A percentile compares a stretch with the other conserved stretches of the same genome.
These are phyloP conservation scores for Megacollybia platyphylla DNA, from an alignment of 1,284 basidiomycete genomes.

Conservation along the genomic window DNA sequence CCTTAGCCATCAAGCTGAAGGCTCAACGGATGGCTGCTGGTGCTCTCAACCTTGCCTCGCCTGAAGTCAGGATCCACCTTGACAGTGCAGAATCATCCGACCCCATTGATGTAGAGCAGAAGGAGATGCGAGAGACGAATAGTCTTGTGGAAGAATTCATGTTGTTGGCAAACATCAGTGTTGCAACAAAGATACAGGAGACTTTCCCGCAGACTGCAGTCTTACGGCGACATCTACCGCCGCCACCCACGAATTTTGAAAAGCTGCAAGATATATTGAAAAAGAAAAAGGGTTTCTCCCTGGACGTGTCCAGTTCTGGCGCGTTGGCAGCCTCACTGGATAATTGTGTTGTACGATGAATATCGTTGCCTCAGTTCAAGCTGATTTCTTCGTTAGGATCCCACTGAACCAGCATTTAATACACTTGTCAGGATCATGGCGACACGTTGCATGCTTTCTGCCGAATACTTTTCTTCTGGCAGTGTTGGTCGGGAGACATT, in stretches of 20 bases:
- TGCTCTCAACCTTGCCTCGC: constrained; percentile 93
- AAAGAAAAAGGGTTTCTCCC: constrained; percentile 76
- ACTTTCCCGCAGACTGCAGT: constrained; percentile 95
- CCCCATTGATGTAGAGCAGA: constrained; percentile 97
- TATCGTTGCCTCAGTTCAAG: background rate
- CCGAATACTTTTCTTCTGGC: constrained; percentile 97
- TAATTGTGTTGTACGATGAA: constrained; percentile 62
- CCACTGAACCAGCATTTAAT: constrained; percentile 81
- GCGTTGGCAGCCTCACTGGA: constrained; percentile 89
- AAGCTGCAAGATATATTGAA: constrained; percentile 86
- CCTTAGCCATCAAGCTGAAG: constrained; percentile 79
- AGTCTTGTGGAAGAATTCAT: constrained; percentile 98
- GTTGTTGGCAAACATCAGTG: constrained; percentile 94
- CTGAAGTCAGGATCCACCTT: constrained; percentile 94
- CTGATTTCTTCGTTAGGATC: constrained; percentile 39
- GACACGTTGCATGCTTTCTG: constrained; percentile 95
- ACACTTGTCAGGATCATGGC: constrained; percentile 99
- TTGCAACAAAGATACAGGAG: constrained; percentile 87
- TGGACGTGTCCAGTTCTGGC: constrained; percentile 89
- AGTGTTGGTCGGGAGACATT: constrained; percentile 89
- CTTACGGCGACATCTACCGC: constrained; percentile 85
- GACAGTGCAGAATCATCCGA: constrained; percentile 88
- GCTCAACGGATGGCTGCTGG: constrained; percentile 85
- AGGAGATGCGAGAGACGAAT: constrained; percentile 88
- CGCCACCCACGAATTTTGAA: constrained; percentile 91